These are phyloP conservation scores for Purshia tridentata DNA, from an alignment of 306 rosid genomes.

Conservation along the genomic window DNA sequence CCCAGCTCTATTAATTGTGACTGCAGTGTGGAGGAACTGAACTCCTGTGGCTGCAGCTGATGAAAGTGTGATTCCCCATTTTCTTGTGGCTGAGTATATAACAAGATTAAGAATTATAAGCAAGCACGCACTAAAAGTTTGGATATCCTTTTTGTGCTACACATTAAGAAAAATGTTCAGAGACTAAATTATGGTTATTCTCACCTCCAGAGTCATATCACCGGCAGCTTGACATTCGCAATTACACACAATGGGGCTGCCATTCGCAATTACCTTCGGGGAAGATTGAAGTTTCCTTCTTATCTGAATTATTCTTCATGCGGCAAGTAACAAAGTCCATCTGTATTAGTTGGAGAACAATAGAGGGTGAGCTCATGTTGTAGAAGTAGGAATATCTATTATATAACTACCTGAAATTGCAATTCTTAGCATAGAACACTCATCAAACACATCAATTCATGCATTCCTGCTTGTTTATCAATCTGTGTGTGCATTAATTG, in stretches of 20 bases:
- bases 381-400: too few relatives aligned
- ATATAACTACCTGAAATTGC: too few relatives aligned
- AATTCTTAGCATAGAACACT: background rate
- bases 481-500: background rate
- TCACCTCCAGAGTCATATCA: conserved; percentile 8
- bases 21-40: background rate
- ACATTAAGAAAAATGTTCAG: background rate
- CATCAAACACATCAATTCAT: too few relatives aligned
- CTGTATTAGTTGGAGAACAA: conserved; percentile 40
- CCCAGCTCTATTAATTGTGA: conserved; percentile 15
- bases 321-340: conserved; percentile 48
- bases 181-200: too few relatives aligned
- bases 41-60: background rate
- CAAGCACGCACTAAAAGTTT: background rate
- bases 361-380: too few relatives aligned
- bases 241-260: conserved; percentile 16
- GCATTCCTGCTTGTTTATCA: too few relatives aligned
- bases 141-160: background rate
- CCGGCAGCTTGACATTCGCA: conserved; percentile 1
- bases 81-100: too few relatives aligned
- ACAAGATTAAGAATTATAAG: too few relatives aligned
- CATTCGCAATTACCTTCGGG: conserved; percentile 35
- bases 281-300: background rate
- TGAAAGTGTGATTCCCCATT: background rate
- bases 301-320: conserved; percentile 30